Conservation (phyloP, 2,329 filamentous ascomycete genomes). For the Tolypocladium capitatum region DNA sequence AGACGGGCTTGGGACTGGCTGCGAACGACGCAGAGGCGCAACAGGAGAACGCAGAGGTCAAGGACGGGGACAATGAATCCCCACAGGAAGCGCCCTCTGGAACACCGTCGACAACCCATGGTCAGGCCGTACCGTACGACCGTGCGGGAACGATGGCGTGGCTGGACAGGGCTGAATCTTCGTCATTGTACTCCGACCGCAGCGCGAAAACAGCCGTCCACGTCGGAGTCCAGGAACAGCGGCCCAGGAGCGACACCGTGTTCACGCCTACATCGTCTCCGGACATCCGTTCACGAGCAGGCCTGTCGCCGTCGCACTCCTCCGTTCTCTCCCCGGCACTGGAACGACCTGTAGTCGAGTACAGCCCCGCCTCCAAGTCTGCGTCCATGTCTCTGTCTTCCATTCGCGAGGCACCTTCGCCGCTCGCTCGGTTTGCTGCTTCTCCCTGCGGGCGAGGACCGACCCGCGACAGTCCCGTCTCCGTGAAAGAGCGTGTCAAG, state of each 20-base stretch:
- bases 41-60: neutral
- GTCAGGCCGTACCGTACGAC: neutral
- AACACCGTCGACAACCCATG: neutral
- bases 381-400: neutral
- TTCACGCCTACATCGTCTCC: neutral
- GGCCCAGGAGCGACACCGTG: neutral
- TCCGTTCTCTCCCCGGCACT: neutral
- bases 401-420: neutral
- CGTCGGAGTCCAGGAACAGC: neutral
- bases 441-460: neutral
- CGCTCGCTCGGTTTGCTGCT: neutral
- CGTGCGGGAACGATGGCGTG: neutral
- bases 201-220: slow-evolving; percentile 7
- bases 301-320: neutral
- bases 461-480: neutral
- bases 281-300: no score
- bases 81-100: no score
- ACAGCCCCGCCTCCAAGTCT: slow-evolving; percentile 1
- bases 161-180: slow-evolving; percentile 6
- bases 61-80: neutral
- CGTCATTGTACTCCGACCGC: slow-evolving; percentile 11
- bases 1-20: neutral
- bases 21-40: neutral
- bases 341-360: slow-evolving; percentile 2
- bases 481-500: neutral